Base-by-base conservation (phyloP, 208 protist genomes). In the Acanthamoeba culbertsoni region DNA sequence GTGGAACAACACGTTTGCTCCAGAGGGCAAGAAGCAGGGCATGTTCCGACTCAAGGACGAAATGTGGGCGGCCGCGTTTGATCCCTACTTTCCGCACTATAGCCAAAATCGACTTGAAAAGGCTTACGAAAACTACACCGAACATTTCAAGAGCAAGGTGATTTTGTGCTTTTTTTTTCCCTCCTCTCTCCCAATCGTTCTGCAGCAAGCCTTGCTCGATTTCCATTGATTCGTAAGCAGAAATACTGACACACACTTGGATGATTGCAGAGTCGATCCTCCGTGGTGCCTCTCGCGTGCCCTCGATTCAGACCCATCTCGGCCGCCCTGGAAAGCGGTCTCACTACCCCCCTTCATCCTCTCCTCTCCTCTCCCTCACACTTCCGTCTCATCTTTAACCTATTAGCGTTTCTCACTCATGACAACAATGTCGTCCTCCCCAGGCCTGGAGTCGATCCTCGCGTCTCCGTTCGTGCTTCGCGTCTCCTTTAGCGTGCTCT, bases 11-110 rank as follows among this genome's bases (percentile, higher is more conserved):
- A 26, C 20, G 26, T 33, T n/a, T 6, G 23, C 4, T 43, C 2
- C 45, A 65, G 79, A 89, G 79, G 79, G 79, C 79, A 89, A 68
- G 51, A 89, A 65, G 55, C 79, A 89, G n/a, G 79, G 79, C 31
- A 65, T 65, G 33, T 89, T 68, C 79, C 28, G 79, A 5, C 55
- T 89, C 28, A 62, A 45, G 55, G 51, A 89, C 37, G 79, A 89
- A 3, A 26, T 68, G 28, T 89, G 79, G 79, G 20, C 31, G 18
- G 28, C 71, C 16, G 71, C 5, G 10, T 89, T 89, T 31, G 55
- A 89, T 23, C 79, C 79, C 35, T 89, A 89, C 79, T 89, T 45
- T 35, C 48, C 51, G 4, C 79, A 89, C 55, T 89, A 68, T 37
- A 68, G 51, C 33, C 31, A 59, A 14, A 26, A 42, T 5, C 42